phyloP scores from a whole-genome alignment of 768 basidiomycete genomes.

The Phanerochaete sordida region DNA sequence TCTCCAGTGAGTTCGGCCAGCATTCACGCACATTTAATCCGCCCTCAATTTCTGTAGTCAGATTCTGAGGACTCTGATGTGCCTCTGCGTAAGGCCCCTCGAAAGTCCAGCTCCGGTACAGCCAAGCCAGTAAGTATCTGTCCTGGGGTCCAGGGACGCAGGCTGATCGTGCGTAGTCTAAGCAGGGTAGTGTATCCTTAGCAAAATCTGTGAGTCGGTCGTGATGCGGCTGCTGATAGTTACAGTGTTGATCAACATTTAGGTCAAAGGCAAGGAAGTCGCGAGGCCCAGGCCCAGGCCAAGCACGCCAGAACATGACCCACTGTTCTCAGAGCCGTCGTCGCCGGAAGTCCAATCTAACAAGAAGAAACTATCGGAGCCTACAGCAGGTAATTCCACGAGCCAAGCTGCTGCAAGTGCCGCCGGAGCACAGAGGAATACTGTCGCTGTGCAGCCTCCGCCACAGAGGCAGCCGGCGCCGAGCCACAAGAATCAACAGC shows the following conservation, averaged over 20 bases:
- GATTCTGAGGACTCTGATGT: background rate
- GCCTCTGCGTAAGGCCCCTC: background rate
- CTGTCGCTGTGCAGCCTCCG: background rate
- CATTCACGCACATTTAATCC: too few relatives aligned
- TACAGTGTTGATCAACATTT: background rate
- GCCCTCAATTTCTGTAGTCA: background rate
- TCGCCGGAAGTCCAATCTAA: constrained; percentile 10
- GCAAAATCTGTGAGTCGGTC: background rate
- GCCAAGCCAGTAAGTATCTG: background rate
- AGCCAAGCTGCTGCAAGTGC: background rate
- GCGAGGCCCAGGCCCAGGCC: background rate
- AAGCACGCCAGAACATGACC: constrained; percentile 10
- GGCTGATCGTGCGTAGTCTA: background rate
- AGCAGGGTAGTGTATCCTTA: background rate
- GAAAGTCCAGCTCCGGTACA: background rate
- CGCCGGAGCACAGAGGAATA: background rate
- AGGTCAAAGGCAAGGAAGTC: constrained; percentile 5
- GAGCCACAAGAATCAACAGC: constrained; percentile 3
- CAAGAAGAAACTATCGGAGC: background rate
- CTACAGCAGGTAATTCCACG: background rate
- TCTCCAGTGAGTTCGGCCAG: background rate
- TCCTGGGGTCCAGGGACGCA: background rate
- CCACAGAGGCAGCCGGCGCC: background rate
- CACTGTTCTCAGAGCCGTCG: constrained; percentile 21
- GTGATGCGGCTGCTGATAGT: background rate